Evolutionary conservation across 2,329 filamentous ascomycete species (phyloP), one percentile per base, ranked within the genome.

Genomic region (Aspergillus chevalieri): DNA sequence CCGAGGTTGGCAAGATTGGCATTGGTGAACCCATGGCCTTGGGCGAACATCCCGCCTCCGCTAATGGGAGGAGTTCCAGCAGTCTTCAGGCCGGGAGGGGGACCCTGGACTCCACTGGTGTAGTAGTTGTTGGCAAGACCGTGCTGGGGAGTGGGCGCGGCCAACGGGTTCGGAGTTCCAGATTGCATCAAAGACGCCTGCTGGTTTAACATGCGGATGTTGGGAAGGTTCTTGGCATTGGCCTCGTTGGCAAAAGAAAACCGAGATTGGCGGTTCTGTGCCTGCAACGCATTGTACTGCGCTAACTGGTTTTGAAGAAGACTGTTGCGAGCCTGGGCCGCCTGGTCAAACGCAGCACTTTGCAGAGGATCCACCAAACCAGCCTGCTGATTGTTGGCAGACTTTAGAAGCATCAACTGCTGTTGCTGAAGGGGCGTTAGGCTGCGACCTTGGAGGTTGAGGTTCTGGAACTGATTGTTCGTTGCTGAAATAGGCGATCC

Each of bases 51-150:
- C 56, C 83, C 82, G 48, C 82, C 84, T 46, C 83, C 83, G 57
- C 78, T 83, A 60, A 88, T 90, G 14, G 93, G 92, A 50, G 93
- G 92, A 15, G 92, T 97, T 39, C 90, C 89, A 2, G 91, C 91
- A 19, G 92, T 94, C 74, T 98, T 98, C 24, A 98, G 78, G 8
- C 93, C 93, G 0, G 93, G 94, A 52, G 93, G 93, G 24, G 94
- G 93, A 3, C 91, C 92, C 62, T 94, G 89, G 63, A 96, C 89
- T 8, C 88, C 88, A 47, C 83, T 85, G 44, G 85, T 82, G 68
- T 93, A 96, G 66, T 89, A 93, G 55, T 88, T 87, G 56, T 78
- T 82, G 56, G 78, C 69, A 46, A 80, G 66, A 24, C 57, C 57
- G 39, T 71, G 69, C 53, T 71, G 70, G 22, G 66, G 64, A 41